Conservation (phyloP, 2,329 filamentous ascomycete species). For the Stachybotrys chartarum region DNA sequence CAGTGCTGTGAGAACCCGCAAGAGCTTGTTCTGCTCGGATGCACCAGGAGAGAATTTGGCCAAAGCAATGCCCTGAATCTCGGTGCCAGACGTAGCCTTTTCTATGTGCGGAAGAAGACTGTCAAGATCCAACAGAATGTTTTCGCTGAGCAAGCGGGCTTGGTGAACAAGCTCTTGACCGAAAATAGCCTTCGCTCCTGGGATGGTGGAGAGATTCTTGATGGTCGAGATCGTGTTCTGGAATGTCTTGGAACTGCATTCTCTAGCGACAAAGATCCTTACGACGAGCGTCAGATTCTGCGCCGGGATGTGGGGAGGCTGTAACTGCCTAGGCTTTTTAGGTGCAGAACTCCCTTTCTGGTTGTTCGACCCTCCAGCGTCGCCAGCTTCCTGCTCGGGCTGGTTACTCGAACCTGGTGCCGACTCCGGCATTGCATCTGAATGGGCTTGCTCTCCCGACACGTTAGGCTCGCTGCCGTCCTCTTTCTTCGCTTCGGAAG, state of each 20-base stretch:
- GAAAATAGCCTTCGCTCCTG: slow-evolving; percentile 81
- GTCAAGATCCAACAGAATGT: slow-evolving; percentile 77
- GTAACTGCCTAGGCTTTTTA: slow-evolving; percentile 53
- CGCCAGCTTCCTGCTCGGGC: slow-evolving; percentile 15
- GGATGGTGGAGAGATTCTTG: slow-evolving; percentile 92
- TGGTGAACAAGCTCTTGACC: slow-evolving; percentile 88
- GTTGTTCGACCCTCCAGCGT: slow-evolving; percentile 17
- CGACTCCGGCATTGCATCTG: slow-evolving; percentile 7
- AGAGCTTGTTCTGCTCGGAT: slow-evolving; percentile 92
- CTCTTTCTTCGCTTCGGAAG: slow-evolving; percentile 25
- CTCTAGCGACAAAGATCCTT: slow-evolving; percentile 89
- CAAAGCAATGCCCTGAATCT: slow-evolving; percentile 89
- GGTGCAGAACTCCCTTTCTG: slow-evolving; percentile 31
- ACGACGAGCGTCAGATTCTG: slow-evolving; percentile 91
- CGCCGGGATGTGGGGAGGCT: slow-evolving; percentile 78
- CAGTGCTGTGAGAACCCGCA: slow-evolving; percentile 85
- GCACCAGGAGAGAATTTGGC: slow-evolving; percentile 94
- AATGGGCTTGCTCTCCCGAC: slow-evolving; percentile 15
- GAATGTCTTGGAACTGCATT: slow-evolving; percentile 97
- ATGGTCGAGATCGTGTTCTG: slow-evolving; percentile 97
- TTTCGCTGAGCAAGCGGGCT: slow-evolving; percentile 75
- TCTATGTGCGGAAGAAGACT: slow-evolving; percentile 81
- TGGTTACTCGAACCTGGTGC: slow-evolving; percentile 19
- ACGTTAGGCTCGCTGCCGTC: slow-evolving; percentile 20
- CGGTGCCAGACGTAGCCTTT: slow-evolving; percentile 79